Conservation (phyloP, 2,329 filamentous ascomycete genomes). For the Monosporascus sp. region DNA sequence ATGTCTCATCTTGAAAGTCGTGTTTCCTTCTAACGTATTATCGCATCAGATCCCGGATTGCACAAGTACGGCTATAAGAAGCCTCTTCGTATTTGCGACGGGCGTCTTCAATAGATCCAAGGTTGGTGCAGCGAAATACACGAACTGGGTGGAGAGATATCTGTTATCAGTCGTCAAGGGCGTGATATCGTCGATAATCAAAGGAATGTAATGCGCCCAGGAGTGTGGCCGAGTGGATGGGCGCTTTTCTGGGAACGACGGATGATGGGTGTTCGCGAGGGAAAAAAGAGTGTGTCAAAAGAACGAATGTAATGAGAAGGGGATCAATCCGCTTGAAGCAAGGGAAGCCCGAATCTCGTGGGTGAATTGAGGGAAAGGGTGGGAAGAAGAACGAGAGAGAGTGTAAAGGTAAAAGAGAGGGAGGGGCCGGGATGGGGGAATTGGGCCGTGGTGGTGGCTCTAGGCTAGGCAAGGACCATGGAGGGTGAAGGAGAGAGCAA, state of each 20-base stretch:
- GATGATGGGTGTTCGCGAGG: neutral
- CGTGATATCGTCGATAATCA: conserved; percentile 3
- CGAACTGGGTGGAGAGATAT: neutral
- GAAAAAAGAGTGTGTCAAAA: neutral
- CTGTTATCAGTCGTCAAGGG: neutral
- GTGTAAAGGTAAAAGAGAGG: neutral
- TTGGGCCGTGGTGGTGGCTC: neutral
- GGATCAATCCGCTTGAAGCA: neutral
- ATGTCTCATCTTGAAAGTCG: conserved; percentile 8
- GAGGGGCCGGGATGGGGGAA: neutral
- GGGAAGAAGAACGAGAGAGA: neutral
- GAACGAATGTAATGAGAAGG: neutral
- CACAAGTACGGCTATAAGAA: too few species aligned
- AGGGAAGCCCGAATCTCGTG: neutral
- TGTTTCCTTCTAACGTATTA: conserved; percentile 10
- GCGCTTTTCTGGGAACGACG: conserved; percentile 7
- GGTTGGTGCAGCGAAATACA: neutral
- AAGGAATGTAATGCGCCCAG: conserved; percentile 22
- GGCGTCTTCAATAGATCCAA: conserved; percentile 1
- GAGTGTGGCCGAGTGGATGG: conserved; percentile 10
- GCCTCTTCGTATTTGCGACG: neutral
- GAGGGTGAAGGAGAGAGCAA: conserved; percentile 7
- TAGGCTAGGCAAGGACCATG: conserved; percentile 6
- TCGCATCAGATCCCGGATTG: neutral
- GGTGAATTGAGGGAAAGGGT: neutral